Conservation (phyloP, 2,329 filamentous ascomycete genomes). For the Fusarium tanahbumbuense region DNA sequence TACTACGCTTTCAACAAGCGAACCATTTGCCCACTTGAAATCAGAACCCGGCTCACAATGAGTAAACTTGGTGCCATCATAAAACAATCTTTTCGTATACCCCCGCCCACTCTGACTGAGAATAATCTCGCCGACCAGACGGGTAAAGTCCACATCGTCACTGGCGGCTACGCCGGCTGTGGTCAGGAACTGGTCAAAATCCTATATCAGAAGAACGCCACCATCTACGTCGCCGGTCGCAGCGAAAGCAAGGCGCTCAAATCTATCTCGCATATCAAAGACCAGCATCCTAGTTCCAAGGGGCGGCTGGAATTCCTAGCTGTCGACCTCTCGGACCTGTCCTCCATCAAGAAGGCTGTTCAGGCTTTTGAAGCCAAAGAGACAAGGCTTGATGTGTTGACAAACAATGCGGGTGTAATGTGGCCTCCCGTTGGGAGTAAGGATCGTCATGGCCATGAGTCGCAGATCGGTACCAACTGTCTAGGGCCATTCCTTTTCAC, state of each 20-base stretch:
- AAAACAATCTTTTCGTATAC: not conserved
- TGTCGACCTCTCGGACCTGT: constrained; percentile 56
- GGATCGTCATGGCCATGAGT: constrained; percentile 55
- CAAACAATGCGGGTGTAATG: constrained; percentile 58
- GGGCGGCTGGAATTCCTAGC: constrained; percentile 52
- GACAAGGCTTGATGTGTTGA: constrained; percentile 56
- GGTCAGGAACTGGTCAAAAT: constrained; percentile 63
- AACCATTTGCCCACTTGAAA: not conserved
- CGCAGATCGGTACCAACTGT: constrained; percentile 56
- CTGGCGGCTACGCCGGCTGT: constrained; percentile 52
- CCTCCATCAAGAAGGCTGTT: constrained; percentile 53
- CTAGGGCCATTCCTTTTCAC: constrained; percentile 55
- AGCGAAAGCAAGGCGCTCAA: constrained; percentile 54
- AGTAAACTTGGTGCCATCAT: not conserved
- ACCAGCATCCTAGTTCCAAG: constrained; percentile 45
- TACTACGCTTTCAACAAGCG: not conserved
- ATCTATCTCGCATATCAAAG: constrained; percentile 57
- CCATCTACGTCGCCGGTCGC: constrained; percentile 64
- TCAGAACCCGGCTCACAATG: not conserved
- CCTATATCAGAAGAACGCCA: constrained; percentile 63
- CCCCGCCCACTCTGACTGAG: not conserved
- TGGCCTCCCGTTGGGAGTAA: constrained; percentile 50
- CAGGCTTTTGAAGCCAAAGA: constrained; percentile 53
- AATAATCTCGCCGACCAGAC: not conserved
- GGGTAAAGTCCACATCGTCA: constrained; percentile 62